Evolutionary conservation across 2,329 filamentous ascomycete genomes (phyloP).

Genomic region (Nemania diffusa): DNA sequence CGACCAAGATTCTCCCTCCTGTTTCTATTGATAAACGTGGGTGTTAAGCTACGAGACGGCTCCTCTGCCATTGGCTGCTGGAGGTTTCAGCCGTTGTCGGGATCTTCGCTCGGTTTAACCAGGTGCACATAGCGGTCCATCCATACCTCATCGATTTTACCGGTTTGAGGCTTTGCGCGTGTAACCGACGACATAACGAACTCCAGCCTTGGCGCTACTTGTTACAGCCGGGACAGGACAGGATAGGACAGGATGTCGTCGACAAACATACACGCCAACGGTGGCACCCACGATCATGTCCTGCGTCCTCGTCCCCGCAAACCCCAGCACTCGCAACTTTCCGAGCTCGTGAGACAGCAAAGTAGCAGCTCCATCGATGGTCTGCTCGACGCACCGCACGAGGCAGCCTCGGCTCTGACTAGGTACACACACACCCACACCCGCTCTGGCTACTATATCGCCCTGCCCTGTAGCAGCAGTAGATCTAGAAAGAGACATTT

Average conservation of each 20-base stretch:
- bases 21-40: background rate
- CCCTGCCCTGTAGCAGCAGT: background rate
- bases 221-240: too few species aligned
- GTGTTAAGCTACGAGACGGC: background rate
- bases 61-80: conserved; percentile 4
- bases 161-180: conserved; percentile 2
- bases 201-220: conserved; percentile 7
- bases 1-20: background rate
- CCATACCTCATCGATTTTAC: background rate
- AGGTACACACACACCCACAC: conserved; percentile 51
- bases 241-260: conserved; percentile 43
- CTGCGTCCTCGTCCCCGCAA: conserved; percentile 63
- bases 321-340: conserved; percentile 60
- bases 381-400: conserved; percentile 52
- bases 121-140: too few species aligned
- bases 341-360: conserved; percentile 56
- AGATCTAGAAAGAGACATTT: conserved; percentile 28
- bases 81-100: conserved; percentile 6
- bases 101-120: background rate
- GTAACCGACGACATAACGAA: conserved; percentile 3
- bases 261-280: conserved; percentile 42
- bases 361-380: conserved; percentile 54
- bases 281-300: conserved; percentile 53
- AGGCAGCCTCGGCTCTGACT: conserved; percentile 55
- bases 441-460: background rate